phyloP scores from a whole-genome alignment of 768 basidiomycete species.

The Solioccasus polychromus region DNA sequence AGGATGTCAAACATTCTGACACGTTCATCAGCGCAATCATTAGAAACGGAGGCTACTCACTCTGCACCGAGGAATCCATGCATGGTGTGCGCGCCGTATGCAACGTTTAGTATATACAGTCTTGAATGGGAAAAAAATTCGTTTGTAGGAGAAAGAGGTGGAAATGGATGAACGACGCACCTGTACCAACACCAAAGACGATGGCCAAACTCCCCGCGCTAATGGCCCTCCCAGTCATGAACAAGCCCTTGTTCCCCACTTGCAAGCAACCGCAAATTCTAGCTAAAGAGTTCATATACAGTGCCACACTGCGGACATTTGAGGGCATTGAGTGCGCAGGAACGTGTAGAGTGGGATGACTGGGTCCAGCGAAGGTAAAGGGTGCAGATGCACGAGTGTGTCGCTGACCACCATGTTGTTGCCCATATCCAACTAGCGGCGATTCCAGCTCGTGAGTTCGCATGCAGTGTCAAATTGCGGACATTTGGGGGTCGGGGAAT shows the following conservation, averaged over 20 bases:
- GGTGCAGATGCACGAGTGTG: constrained; percentile 79
- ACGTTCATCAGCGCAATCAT: background rate
- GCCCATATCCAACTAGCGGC: constrained; percentile 46
- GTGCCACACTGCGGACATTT: constrained; percentile 80
- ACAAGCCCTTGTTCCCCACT: constrained; percentile 47
- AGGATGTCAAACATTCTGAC: constrained; percentile 60
- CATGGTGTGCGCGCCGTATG: constrained; percentile 72
- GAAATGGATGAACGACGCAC: constrained; percentile 37
- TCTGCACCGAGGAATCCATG: constrained; percentile 68
- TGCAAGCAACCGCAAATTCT: constrained; percentile 57
- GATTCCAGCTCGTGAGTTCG: constrained; percentile 68
- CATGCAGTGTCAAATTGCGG: constrained; percentile 72
- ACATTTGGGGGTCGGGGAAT: constrained; percentile 68
- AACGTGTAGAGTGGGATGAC: constrained; percentile 57
- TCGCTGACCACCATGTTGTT: too few species aligned
- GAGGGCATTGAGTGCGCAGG: constrained; percentile 57
- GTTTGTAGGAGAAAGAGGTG: background rate
- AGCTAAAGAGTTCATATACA: constrained; percentile 63
- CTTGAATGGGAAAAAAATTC: constrained; percentile 36
- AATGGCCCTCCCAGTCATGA: constrained; percentile 49
- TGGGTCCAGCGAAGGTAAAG: constrained; percentile 79
- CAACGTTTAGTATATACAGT: constrained; percentile 49
- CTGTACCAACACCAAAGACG: constrained; percentile 55
- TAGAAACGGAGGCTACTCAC: constrained; percentile 32
- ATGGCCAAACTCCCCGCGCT: constrained; percentile 49